Evolutionary conservation across 2,329 filamentous ascomycete species (phyloP), one percentile per base, ranked within the genome.

Genomic region (Neonectria ditissima): DNA sequence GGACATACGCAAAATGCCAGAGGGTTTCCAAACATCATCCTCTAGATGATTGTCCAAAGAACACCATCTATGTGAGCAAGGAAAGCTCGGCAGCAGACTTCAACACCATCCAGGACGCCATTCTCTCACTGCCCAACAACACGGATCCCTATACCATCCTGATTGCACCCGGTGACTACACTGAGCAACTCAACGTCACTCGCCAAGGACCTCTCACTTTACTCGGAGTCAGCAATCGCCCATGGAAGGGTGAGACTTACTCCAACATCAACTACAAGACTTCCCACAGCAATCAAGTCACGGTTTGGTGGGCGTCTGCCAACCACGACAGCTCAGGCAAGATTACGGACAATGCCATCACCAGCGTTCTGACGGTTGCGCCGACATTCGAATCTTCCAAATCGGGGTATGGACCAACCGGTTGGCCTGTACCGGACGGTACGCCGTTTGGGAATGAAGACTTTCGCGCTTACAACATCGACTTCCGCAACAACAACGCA

Each of bases 381-480:
- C 89, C 89, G 0, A 91, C 83, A 0, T 81, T 90, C 50, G 86
- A 91, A 67, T 83, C 88, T 9, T 87, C 85, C 11, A 76, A 88
- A 22, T 91, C 88, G 0, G 89, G 89, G 5, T 79, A 82, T 4
- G 89, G 89, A 0, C 82, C 89, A 0, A 89, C 86, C 0, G 89
- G 89, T 0, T 88, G 84, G 69, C 76, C 86, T 0, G 87, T 92
- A 0, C 86, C 88, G 0, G 80, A 76, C 0, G 83, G 80, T 50
- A 91, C 89, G 0, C 88, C 88, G 0, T 90, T 91, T 65, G 89
- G 89, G 3, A 89, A 85, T 71, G 74, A 69, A 1, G 84, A 91
- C 72, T 91, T 92, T 74, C 81, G 88, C 9, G 87, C 84, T 0
- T 91, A 92, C 75, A 91, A 91, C 69, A 79, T 92, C 41, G 85